Evolutionary conservation across 176 grass and related monocot genomes (phyloP), one percentile per base, ranked within the genome.

Genomic region (Zizania latifolia): DNA sequence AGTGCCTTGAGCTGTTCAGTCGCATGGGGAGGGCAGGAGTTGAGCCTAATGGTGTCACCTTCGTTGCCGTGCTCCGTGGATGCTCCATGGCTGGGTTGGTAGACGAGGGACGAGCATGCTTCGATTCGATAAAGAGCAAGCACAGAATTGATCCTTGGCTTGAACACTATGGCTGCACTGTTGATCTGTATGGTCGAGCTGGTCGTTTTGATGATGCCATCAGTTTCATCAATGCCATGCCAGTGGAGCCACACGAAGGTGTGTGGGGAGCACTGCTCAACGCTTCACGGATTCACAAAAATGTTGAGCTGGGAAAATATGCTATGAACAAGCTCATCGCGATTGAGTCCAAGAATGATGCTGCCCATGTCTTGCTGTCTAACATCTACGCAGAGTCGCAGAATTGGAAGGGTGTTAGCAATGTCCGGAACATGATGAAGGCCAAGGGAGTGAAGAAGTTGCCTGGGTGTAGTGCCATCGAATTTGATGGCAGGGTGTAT

Each of bases 191-290:
- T 58, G 90, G 93, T 40, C 76, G 90, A 68, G 79, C 93, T 24
- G 90, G 90, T 39, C 45, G 57, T 45, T 30, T 97, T 54, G 85
- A 93, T 13, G 93, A 97, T 9, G 90, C 82, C 0, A 11, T 97
- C 2, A 19, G 23, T 32, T 84, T 97, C 70, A 97, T 97, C 74
- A 55, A 84, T 23, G 29, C 8, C 26, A 97, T 97, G 90, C 82
- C 90, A 24, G 24, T 90, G 26, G 72, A 93, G 23, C 90, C 93
- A 21, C 87, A 97, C 5, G 74, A 79, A 58, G 85, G 89, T 41
- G 89, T 81, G 10, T 90, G 90, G 93, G 86, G 90, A 72, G 87
- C 93, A 31, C 79, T 97, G n/a, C 90, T 93, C 71, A 90, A 93
- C 3, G 83, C 93, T 26, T 93, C 85, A 72, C 87, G 78, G 77